Conservation (phyloP, 2,329 filamentous ascomycete genomes). For the Monilinia polystroma region DNA sequence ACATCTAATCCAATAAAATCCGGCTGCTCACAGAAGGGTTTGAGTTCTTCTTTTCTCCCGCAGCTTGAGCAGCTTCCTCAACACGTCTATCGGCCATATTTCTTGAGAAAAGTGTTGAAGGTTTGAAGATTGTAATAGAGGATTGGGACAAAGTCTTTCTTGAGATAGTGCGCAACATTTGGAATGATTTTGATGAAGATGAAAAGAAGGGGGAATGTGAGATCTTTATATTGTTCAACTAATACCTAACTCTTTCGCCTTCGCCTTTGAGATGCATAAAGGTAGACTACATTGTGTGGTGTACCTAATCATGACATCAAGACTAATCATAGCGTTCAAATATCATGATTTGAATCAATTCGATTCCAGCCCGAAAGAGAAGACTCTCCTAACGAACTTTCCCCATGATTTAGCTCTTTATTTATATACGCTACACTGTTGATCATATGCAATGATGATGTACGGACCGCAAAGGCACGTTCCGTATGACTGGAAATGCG, state of each 20-base stretch:
- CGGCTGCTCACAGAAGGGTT: constrained; percentile 5
- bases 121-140: background rate
- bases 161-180: constrained; percentile 13
- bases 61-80: constrained; percentile 1
- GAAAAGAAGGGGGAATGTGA: background rate
- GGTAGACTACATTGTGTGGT: too few relatives aligned
- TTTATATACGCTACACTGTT: background rate
- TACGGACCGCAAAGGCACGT: too few relatives aligned
- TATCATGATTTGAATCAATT: background rate
- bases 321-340: background rate
- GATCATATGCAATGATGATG: too few relatives aligned
- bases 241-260: background rate
- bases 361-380: background rate
- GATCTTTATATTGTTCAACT: background rate
- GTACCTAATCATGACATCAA: constrained; percentile 15
- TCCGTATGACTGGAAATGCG: background rate
- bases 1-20: too few relatives aligned
- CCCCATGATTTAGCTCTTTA: background rate
- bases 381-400: background rate
- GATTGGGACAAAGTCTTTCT: constrained; percentile 4
- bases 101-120: background rate
- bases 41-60: constrained; percentile 7
- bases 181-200: background rate
- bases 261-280: background rate
- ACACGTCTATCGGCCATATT: constrained; percentile 9